These are phyloP conservation scores for Trichoderma polysporum DNA, from an alignment of 2,329 filamentous ascomycete species.

Conservation along the genomic window DNA sequence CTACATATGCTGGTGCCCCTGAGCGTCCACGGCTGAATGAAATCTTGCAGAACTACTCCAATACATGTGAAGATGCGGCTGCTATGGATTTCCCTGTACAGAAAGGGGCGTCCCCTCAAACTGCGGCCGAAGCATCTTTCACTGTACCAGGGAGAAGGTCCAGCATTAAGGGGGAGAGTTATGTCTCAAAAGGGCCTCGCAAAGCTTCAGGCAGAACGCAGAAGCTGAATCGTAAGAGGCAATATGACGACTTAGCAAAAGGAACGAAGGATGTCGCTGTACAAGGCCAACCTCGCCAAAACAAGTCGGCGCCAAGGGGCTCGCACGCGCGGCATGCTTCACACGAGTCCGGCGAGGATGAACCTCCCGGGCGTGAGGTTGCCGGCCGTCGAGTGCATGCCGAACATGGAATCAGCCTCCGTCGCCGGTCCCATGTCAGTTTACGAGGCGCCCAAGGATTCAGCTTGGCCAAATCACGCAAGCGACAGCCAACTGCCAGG, in stretches of 20 bases:
- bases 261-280: not conserved
- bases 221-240: conserved; percentile 7
- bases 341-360: conserved; percentile 27
- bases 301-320: not conserved
- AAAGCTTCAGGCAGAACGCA: not conserved
- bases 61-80: not conserved
- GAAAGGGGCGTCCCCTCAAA: not conserved
- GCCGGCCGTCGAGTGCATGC: conserved; percentile 29
- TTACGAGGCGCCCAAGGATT: conserved; percentile 50
- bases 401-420: conserved; percentile 45
- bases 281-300: conserved; percentile 22
- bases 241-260: conserved; percentile 16
- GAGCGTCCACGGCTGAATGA: conserved; percentile 30
- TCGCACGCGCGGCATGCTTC: conserved; percentile 11
- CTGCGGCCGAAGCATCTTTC: conserved; percentile 1
- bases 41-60: conserved; percentile 31
- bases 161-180: conserved; percentile 18
- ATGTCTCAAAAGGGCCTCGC: not conserved
- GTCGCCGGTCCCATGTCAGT: conserved; percentile 54
- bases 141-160: conserved; percentile 22
- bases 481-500: conserved; percentile 65
- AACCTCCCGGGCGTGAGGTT: conserved; percentile 29
- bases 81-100: conserved; percentile 8
- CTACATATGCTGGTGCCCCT: conserved; percentile 27
- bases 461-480: conserved; percentile 54